Evolutionary conservation across 495 filamentous ascomycete species (phyloP).

Genomic region (Aspergillus nidulans): DNA sequence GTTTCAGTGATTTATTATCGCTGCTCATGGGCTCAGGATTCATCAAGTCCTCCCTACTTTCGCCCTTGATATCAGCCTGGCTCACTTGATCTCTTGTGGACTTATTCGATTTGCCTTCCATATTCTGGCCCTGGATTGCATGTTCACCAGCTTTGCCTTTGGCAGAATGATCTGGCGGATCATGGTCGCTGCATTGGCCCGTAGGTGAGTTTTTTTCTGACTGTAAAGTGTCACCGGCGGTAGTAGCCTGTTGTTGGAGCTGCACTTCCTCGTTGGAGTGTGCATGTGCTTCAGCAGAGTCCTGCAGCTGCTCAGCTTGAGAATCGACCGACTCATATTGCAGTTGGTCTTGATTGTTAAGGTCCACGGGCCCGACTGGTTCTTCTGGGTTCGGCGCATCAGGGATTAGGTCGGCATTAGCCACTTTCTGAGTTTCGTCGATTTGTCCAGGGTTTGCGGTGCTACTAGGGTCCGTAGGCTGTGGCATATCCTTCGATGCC

Average conservation of each 20-base stretch:
- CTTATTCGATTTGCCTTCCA: neutral
- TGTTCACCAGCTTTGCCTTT: neutral
- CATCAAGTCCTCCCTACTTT: neutral
- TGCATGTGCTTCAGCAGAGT: neutral
- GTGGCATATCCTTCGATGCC: neutral
- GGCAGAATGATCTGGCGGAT: neutral
- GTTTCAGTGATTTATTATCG: neutral
- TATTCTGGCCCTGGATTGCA: neutral
- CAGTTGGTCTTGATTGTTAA: neutral
- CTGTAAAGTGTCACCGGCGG: neutral
- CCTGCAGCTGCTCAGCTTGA: neutral
- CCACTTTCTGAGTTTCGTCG: neutral
- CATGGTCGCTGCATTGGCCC: neutral
- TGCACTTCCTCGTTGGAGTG: neutral
- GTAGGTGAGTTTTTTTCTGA: neutral
- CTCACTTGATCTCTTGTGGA: neutral
- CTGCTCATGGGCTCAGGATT: neutral
- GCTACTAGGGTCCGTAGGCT: neutral
- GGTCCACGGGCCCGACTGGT: too few relatives aligned
- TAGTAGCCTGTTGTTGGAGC: neutral
- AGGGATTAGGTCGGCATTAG: too few relatives aligned
- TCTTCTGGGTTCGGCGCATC: neutral
- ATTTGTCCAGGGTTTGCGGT: neutral
- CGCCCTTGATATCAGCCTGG: neutral
- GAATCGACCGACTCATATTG: neutral